phyloP scores from a whole-genome alignment of 129 eudicot genomes.

The Escallonia rubra region DNA sequence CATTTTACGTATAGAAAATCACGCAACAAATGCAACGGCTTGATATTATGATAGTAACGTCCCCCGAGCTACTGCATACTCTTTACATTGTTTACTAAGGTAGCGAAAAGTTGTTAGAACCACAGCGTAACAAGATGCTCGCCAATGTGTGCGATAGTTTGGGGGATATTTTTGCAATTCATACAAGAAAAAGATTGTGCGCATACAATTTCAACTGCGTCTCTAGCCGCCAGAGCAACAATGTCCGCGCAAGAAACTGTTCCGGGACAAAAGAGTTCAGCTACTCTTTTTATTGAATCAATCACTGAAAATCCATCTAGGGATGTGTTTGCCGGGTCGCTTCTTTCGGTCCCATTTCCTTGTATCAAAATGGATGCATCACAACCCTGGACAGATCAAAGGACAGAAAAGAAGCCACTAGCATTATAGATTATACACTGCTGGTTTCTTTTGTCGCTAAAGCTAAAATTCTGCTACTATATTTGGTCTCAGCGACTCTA shows the following conservation, averaged over 20 bases:
- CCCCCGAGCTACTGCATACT: not conserved
- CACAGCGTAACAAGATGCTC: not conserved
- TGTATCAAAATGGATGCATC: slow-evolving; percentile 44
- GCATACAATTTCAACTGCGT: slow-evolving; percentile 40
- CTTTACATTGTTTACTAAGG: not conserved
- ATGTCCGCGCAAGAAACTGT: slow-evolving; percentile 55
- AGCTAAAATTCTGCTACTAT: too few species aligned
- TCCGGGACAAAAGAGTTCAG: slow-evolving; percentile 41
- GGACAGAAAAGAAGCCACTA: too few species aligned
- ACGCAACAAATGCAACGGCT: too few species aligned
- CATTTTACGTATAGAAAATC: too few species aligned
- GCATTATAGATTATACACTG: too few species aligned
- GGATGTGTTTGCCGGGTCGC: slow-evolving; percentile 43
- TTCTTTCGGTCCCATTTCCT: slow-evolving; percentile 43
- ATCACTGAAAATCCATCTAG: slow-evolving; percentile 46
- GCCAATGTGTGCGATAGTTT: not conserved
- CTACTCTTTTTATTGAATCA: slow-evolving; percentile 34
- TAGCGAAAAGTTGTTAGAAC: not conserved
- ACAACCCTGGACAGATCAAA: slow-evolving; percentile 31
- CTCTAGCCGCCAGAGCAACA: slow-evolving; percentile 51
- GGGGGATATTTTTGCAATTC: not conserved
- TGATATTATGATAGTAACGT: too few species aligned
- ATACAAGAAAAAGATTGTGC: too few species aligned
- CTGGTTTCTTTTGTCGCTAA: too few species aligned
- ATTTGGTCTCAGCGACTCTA: too few species aligned